Evolutionary conservation across 192 early-diverging fungal genomes (phyloP).

Genomic region (Coemansia biformis): DNA sequence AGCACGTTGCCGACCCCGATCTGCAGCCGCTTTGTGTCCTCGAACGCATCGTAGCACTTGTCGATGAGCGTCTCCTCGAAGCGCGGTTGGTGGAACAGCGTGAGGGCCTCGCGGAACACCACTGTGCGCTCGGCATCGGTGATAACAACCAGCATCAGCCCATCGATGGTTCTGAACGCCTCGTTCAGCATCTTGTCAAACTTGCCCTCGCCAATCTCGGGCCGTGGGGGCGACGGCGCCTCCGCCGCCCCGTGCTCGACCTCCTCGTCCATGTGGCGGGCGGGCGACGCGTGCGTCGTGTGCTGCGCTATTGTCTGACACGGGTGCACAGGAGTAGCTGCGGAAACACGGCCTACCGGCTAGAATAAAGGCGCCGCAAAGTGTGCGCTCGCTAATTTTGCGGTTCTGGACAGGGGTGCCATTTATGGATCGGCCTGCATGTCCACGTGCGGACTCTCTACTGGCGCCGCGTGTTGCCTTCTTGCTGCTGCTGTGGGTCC

Average conservation of each 20-base stretch:
- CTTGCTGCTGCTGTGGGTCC: constrained; percentile 37
- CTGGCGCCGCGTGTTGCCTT: constrained; percentile 28
- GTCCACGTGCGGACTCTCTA: too few species aligned
- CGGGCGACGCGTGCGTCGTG: too few species aligned
- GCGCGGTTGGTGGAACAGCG: constrained; percentile 43
- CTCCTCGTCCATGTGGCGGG: constrained; percentile 32
- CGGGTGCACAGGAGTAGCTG: too few species aligned
- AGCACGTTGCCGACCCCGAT: constrained; percentile 31
- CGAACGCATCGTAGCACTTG: constrained; percentile 49
- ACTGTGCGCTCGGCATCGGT: constrained; percentile 31
- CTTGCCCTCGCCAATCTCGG: constrained; percentile 21
- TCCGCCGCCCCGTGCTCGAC: constrained; percentile 26
- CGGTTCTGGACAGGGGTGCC: too few species aligned
- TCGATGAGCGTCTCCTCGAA: constrained; percentile 45
- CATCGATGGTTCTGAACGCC: constrained; percentile 33
- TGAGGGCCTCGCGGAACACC: constrained; percentile 37
- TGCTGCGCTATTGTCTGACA: too few species aligned
- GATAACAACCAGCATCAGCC: constrained; percentile 42
- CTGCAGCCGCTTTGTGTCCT: constrained; percentile 42
- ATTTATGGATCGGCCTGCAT: too few species aligned
- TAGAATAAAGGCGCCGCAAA: too few species aligned
- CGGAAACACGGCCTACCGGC: too few species aligned
- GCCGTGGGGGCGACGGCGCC: constrained; percentile 5
- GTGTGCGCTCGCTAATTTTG: too few species aligned
- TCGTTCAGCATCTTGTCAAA: constrained; percentile 43